A percentile compares a stretch with the other conserved stretches of the same genome.
Conservation (phyloP, 257 asterid genomes). For the Solanum microdontum region DNA sequence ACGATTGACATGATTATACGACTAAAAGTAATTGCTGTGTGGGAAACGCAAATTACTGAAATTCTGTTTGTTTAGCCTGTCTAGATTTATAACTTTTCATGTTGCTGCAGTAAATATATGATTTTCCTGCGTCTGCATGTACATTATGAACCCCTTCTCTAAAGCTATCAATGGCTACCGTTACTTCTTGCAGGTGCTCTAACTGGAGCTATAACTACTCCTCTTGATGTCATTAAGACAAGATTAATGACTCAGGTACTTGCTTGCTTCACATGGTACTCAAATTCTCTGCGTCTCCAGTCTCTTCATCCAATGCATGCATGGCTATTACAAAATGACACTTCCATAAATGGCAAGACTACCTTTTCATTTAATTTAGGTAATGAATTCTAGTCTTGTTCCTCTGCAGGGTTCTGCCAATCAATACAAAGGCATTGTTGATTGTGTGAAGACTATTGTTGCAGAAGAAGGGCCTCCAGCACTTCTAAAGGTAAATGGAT, state of each 20-base stretch:
- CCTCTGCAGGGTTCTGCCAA: constrained; percentile 67
- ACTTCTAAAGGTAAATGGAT: constrained; percentile 53
- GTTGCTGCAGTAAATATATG: background rate
- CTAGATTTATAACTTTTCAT: background rate
- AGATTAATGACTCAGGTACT: constrained; percentile 93
- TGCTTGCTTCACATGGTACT: background rate
- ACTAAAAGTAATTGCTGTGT: background rate
- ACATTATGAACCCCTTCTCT: background rate
- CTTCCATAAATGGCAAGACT: background rate
- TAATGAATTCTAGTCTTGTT: constrained; percentile 5
- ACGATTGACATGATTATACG: background rate
- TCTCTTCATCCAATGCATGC: background rate
- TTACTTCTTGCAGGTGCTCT: constrained; percentile 52
- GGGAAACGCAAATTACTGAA: background rate
- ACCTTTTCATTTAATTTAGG: background rate
- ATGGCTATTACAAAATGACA: background rate
- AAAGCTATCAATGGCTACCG: background rate
- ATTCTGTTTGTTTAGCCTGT: background rate
- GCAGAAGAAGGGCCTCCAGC: constrained; percentile 81
- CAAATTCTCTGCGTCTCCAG: background rate
- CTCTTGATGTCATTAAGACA: constrained; percentile 94
- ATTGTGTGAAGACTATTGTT: constrained; percentile 75
- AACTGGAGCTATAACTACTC: constrained; percentile 96
- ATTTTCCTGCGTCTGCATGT: background rate
- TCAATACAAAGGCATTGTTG: constrained; percentile 67